These are phyloP conservation scores for Candida ficus DNA, from an alignment of 805 yeast species.

Conservation along the genomic window DNA sequence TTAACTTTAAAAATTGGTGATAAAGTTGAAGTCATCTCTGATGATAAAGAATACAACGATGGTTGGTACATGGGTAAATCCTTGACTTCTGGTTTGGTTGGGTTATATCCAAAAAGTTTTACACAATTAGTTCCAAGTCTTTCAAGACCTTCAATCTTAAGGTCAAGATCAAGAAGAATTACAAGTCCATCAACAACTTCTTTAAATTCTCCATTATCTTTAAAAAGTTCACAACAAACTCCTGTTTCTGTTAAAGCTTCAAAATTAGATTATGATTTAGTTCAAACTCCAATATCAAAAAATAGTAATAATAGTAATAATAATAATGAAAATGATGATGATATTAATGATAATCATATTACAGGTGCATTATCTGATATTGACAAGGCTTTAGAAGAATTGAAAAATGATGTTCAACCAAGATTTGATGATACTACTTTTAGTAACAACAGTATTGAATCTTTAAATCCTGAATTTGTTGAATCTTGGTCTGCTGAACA, in stretches of 20 bases:
- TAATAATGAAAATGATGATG: slow-evolving; percentile 12
- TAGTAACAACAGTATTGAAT: slow-evolving; percentile 19
- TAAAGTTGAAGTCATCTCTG: slow-evolving; percentile 81
- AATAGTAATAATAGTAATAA: background rate
- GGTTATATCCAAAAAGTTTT: slow-evolving; percentile 87
- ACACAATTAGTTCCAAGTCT: slow-evolving; percentile 49
- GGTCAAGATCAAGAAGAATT: slow-evolving; percentile 57
- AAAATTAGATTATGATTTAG: slow-evolving; percentile 4
- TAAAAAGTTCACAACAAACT: background rate
- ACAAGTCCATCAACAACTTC: slow-evolving; percentile 27
- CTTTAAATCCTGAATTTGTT: slow-evolving; percentile 45
- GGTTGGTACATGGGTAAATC: slow-evolving; percentile 97
- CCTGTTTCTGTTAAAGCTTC: slow-evolving; percentile 1
- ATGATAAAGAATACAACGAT: slow-evolving; percentile 89
- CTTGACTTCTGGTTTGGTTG: slow-evolving; percentile 65
- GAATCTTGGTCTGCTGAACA: slow-evolving; percentile 79
- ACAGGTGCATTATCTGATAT: slow-evolving; percentile 62
- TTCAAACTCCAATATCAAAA: background rate
- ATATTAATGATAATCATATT: slow-evolving; percentile 30
- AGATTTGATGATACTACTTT: slow-evolving; percentile 10
- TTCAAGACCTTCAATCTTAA: slow-evolving; percentile 38
- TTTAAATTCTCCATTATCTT: slow-evolving; percentile 13
- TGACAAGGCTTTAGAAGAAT: slow-evolving; percentile 65
- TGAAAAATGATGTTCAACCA: slow-evolving; percentile 32
- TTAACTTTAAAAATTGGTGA: slow-evolving; percentile 77